Percentiles rank a stretch among this genome's conserved stretches.
Conservation (phyloP, 78 protist species). For the Dictyostelium citrinum region DNA sequence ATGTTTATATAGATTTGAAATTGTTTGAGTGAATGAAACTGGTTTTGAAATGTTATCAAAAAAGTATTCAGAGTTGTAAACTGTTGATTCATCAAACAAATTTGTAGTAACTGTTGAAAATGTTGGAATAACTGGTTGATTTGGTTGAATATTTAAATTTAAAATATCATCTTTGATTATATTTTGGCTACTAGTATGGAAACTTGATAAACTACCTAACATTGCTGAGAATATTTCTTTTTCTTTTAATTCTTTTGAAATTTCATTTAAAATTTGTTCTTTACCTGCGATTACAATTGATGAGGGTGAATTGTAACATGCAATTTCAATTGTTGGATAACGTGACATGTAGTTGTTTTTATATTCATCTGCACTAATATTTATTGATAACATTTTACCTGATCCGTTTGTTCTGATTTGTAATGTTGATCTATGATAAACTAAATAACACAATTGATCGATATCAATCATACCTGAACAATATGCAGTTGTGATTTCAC, state of each 20-base stretch:
- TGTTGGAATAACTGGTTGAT: neutral
- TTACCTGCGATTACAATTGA: slow-evolving; percentile 41
- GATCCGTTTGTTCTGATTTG: slow-evolving; percentile 31
- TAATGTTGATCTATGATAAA: slow-evolving; percentile 13
- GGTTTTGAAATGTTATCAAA: slow-evolving; percentile 7
- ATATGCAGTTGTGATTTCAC: slow-evolving; percentile 63
- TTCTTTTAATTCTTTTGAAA: neutral
- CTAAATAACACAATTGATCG: slow-evolving; percentile 21
- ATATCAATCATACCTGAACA: slow-evolving; percentile 15
- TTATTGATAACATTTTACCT: slow-evolving; percentile 56
- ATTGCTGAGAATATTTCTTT: slow-evolving; percentile 5
- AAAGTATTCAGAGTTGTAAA: neutral
- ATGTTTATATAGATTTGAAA: slow-evolving; percentile 16
- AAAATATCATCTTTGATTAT: neutral
- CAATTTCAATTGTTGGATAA: slow-evolving; percentile 31
- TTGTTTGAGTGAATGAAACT: slow-evolving; percentile 21
- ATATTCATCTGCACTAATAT: slow-evolving; percentile 22
- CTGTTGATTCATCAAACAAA: neutral
- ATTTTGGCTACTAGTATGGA: slow-evolving; percentile 29
- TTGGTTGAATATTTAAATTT: neutral
- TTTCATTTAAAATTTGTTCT: neutral
- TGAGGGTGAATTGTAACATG: slow-evolving; percentile 26
- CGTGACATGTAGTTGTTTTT: neutral
- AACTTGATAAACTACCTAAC: slow-evolving; percentile 3
- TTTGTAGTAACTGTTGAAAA: slow-evolving; percentile 20